A percentile compares a stretch with the other conserved stretches of the same genome.
Evolutionary conservation across 1,139 yeast genomes (phyloP).

Genomic region (Blastobotrys ciferrii): DNA sequence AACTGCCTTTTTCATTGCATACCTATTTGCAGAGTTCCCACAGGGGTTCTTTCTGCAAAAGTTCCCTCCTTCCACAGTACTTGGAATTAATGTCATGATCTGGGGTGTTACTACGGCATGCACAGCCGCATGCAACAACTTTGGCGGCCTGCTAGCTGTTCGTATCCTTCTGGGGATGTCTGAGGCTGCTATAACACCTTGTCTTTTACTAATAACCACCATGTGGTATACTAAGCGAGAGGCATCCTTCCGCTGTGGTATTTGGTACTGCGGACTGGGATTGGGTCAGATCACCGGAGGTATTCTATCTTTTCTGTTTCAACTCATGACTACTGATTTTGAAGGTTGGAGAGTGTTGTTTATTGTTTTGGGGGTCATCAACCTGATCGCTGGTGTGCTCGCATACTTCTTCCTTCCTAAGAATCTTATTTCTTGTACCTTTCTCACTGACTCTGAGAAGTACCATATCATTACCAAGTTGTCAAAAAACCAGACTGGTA

Average conservation of each 20-base stretch:
- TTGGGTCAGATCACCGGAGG: constrained; percentile 26
- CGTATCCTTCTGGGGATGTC: constrained; percentile 51
- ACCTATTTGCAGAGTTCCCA: constrained; percentile 45
- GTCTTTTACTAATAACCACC: constrained; percentile 25
- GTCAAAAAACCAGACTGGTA: constrained; percentile 45
- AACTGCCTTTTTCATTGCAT: constrained; percentile 48
- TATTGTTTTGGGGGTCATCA: constrained; percentile 44
- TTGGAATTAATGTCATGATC: constrained; percentile 42
- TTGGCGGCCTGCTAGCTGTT: constrained; percentile 47
- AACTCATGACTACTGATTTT: constrained; percentile 31
- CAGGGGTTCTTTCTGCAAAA: constrained; percentile 39
- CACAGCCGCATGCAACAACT: constrained; percentile 46
- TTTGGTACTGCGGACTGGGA: constrained; percentile 28
- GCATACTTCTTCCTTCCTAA: constrained; percentile 47
- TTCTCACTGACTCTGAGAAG: constrained; percentile 46
- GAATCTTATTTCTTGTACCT: constrained; percentile 50
- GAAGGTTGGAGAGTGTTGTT: constrained; percentile 49
- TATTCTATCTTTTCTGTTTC: constrained; percentile 25
- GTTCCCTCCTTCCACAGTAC: constrained; percentile 49
- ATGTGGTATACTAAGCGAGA: constrained; percentile 31
- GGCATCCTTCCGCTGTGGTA: constrained; percentile 20
- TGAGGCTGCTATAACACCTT: constrained; percentile 40
- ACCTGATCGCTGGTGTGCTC: constrained; percentile 47
- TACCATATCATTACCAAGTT: constrained; percentile 46
- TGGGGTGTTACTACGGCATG: constrained; percentile 49